phyloP scores from a whole-genome alignment of 306 rosid species.

The Vigna nakashimae region DNA sequence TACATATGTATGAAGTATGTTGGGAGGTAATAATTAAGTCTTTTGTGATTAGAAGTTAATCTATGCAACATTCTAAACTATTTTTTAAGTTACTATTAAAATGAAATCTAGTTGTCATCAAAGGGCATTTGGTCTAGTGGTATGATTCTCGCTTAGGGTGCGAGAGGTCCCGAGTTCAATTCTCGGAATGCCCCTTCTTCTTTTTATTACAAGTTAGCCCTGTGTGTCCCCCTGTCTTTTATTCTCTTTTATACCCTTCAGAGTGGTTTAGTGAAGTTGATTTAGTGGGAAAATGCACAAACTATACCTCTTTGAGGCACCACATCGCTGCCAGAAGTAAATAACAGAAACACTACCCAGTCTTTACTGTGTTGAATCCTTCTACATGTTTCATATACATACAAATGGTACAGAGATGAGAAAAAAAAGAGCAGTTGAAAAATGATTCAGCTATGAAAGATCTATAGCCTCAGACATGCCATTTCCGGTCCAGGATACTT shows the following conservation, averaged over 20 bases:
- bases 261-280: background rate
- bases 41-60: too few species aligned
- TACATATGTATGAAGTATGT: too few species aligned
- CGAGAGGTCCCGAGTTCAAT: constrained; percentile 80
- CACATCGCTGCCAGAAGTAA: constrained; percentile 12
- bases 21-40: too few species aligned
- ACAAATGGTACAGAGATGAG: constrained; percentile 1
- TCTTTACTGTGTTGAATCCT: constrained; percentile 40
- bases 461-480: constrained; percentile 41
- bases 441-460: constrained; percentile 25
- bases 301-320: constrained; percentile 7
- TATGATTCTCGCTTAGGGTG: constrained; percentile 82
- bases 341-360: constrained; percentile 34
- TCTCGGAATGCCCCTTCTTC: constrained; percentile 67
- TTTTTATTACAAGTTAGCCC: background rate
- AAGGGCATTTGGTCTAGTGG: constrained; percentile 59
- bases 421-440: background rate
- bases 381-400: constrained; percentile 43
- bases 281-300: background rate
- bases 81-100: too few species aligned
- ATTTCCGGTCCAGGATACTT: constrained; percentile 35
- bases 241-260: background rate
- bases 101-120: fast-evolving
- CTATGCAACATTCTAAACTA: too few species aligned
- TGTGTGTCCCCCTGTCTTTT: background rate